Base-by-base conservation (phyloP, 495 filamentous ascomycete species). In the Bathelium albidoporum region DNA sequence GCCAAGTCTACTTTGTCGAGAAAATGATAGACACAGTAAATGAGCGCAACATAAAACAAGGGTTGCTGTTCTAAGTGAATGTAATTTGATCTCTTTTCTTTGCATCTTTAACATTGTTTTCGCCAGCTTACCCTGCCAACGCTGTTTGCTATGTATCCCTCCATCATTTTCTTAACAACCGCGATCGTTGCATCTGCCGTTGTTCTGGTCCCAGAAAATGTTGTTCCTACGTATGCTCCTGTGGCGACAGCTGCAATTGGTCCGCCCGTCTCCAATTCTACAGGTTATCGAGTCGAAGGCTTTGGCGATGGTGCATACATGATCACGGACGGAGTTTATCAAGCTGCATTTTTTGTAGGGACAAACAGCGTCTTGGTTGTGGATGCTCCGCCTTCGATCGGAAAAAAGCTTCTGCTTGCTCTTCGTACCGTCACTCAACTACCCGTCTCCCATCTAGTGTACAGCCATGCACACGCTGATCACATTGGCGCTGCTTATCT, bases 401-500 rank as follows among this genome's bases (percentile, higher is more conserved):
- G 76, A 32, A 64, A 65, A 44, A 74, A 73, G 10, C 44, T 78
- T 39, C 58, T 73, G 28, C 67, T 61, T 20, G 75, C 73, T 11
- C 77, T 78, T 55, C 66, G 72, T 16, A 76, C 70, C 58, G 66
- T 70, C 12, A 78, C 77, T 22, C 5, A 64, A 11, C 45, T 65
- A 28, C 75, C 74, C 1, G 66, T 78, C 29, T 68, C 73, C 11
- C 74, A 75, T 58, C 61, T 76, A 45, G 64, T 79, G 31, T 79
- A 78, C 69, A 75, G 68, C 45, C 76, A 78, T 61, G 61, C 71
- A 1, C 76, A 79, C 62, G 64, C 74, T 22, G 76, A 79, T 63
- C 76, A 79, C 61, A 69, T 74, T 59, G 74, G 72, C 0, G 75
- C 61, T 0, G 74, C 73, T 1, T 73, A 60, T 55, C 64, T 77